These are phyloP conservation scores for Dothideomycetes sp. DNA, from an alignment of 2,329 filamentous ascomycete genomes.

Conservation along the genomic window DNA sequence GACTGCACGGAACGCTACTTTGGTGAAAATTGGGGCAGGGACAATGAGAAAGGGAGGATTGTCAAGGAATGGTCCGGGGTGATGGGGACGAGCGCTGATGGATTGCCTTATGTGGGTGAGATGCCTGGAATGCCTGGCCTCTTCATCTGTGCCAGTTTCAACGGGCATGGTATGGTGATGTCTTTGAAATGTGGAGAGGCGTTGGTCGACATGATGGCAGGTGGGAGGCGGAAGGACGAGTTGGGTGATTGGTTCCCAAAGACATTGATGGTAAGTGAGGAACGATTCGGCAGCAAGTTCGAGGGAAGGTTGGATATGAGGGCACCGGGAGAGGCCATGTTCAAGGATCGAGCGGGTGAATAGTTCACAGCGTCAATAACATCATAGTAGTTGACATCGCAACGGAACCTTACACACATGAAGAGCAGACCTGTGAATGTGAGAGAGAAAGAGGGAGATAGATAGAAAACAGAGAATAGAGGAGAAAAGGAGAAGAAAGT, in stretches of 20 bases:
- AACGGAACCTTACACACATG: constrained; percentile 97
- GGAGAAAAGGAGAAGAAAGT: constrained; percentile 3
- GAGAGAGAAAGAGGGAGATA: constrained; percentile 51
- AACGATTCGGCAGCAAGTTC: constrained; percentile 26
- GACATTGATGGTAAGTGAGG: constrained; percentile 39
- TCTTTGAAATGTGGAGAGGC: constrained; percentile 46
- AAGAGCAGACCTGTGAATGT: constrained; percentile 83
- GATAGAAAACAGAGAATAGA: neutral
- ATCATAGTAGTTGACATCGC: constrained; percentile 99
- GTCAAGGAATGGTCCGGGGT: constrained; percentile 40
- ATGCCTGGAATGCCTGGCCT: constrained; percentile 38
- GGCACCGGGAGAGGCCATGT: constrained; percentile 15
- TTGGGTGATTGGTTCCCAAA: constrained; percentile 43
- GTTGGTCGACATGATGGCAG: constrained; percentile 43
- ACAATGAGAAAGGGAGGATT: constrained; percentile 21
- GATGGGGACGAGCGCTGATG: constrained; percentile 44
- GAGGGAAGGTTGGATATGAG: constrained; percentile 13
- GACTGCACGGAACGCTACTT: constrained; percentile 42
- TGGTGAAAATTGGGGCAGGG: constrained; percentile 35
- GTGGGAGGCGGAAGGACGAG: constrained; percentile 24
- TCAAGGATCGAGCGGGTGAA: constrained; percentile 1
- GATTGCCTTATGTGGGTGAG: constrained; percentile 38
- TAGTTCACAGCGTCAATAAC: constrained; percentile 59
- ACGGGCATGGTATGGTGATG: constrained; percentile 45
- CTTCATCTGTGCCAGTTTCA: constrained; percentile 52